phyloP scores from a whole-genome alignment of 2,329 filamentous ascomycete species.

The Colletotrichum lini region DNA sequence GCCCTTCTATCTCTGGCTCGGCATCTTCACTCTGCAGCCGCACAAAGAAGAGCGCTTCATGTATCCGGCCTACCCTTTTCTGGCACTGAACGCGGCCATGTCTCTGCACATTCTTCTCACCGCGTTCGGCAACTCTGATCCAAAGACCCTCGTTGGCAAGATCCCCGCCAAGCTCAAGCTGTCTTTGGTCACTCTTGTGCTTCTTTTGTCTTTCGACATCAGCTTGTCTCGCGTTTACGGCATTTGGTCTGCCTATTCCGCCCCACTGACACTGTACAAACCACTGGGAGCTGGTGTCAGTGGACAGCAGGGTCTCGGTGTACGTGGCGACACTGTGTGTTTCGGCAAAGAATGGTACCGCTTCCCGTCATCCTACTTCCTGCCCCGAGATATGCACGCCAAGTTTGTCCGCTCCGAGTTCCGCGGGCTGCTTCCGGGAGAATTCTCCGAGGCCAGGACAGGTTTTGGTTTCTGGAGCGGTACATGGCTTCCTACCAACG shows the following conservation, averaged over 20 bases:
- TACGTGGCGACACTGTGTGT: conserved; percentile 80
- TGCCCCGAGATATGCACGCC: conserved; percentile 85
- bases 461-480: conserved; percentile 83
- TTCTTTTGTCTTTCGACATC: conserved; percentile 75
- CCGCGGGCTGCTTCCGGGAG: conserved; percentile 87
- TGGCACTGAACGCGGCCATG: conserved; percentile 90
- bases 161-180: conserved; percentile 85
- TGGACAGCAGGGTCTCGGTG: conserved; percentile 64
- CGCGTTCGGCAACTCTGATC: conserved; percentile 79
- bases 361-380: conserved; percentile 92
- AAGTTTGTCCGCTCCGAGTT: conserved; percentile 96
- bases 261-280: conserved; percentile 80
- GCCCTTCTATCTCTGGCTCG: conserved; percentile 96
- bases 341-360: conserved; percentile 99
- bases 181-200: conserved; percentile 68
- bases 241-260: conserved; percentile 85
- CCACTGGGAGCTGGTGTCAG: conserved; percentile 71
- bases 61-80: conserved; percentile 94
- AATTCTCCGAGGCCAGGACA: conserved; percentile 82
- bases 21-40: conserved; percentile 90
- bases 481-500: conserved; percentile 84
- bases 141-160: conserved; percentile 76
- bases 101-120: conserved; percentile 85
- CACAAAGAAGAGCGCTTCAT: conserved; percentile 99
- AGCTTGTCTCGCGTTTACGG: conserved; percentile 82